A percentile compares a stretch with the other conserved stretches of the same genome.
Evolutionary conservation across 768 basidiomycete species (phyloP).

Genomic region (Calocera cornea): DNA sequence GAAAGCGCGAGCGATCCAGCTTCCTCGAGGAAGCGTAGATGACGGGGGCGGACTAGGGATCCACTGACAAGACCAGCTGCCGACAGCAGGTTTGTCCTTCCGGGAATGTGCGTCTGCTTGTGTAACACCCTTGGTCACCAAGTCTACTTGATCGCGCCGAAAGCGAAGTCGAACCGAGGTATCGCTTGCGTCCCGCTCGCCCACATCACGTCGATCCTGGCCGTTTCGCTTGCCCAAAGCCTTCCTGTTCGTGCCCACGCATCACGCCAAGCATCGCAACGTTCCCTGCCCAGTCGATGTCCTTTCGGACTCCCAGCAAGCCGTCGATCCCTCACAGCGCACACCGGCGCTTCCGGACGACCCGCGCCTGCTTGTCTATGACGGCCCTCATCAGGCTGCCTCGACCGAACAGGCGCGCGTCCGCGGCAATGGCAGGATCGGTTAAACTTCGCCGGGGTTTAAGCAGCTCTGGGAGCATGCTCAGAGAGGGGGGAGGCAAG

Average conservation of each 20-base stretch:
- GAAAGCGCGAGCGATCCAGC: not conserved
- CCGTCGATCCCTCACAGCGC: slow-evolving; percentile 5
- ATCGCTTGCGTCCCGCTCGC: slow-evolving; percentile 1
- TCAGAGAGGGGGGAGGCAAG: slow-evolving; percentile 4
- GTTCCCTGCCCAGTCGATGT: not conserved
- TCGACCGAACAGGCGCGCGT: not conserved
- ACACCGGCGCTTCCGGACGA: slow-evolving; percentile 5
- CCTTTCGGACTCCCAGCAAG: not conserved
- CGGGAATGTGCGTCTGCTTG: not conserved
- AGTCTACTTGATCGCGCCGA: not conserved
- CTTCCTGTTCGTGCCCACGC: not conserved
- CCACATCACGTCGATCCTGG: not conserved
- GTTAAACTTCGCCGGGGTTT: slow-evolving; percentile 4
- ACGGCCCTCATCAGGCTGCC: not conserved
- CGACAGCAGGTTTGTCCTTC: not conserved
- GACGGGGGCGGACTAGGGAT: not conserved
- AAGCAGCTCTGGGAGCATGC: not conserved
- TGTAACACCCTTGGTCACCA: not conserved
- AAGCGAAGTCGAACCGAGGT: not conserved
- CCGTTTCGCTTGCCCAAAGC: not conserved
- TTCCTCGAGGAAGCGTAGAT: slow-evolving; percentile 2
- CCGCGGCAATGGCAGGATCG: slow-evolving; percentile 3
- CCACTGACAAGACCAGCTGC: not conserved
- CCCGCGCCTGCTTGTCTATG: not conserved
- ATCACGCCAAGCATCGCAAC: not conserved